Evolutionary conservation across 495 filamentous ascomycete species (phyloP).

Genomic region (Penicillium silybi): DNA sequence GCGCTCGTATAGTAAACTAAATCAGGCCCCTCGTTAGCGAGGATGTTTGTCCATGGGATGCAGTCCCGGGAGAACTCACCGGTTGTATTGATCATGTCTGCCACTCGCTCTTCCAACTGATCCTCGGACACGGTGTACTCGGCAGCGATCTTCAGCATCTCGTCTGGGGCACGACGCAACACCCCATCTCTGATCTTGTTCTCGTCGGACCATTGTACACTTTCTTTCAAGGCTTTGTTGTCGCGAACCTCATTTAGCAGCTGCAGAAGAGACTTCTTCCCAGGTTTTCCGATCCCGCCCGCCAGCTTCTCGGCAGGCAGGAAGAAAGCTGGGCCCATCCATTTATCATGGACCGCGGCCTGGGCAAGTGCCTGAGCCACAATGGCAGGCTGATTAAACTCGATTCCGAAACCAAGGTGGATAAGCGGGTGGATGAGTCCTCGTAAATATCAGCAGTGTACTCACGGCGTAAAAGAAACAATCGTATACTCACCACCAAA

Average conservation of each 20-base stretch:
- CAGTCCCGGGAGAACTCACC: slow-evolving; percentile 31
- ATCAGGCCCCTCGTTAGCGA: not conserved
- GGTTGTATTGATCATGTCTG: slow-evolving; percentile 70
- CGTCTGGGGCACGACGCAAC: slow-evolving; percentile 54
- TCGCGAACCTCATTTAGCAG: slow-evolving; percentile 56
- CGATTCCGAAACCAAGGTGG: slow-evolving; percentile 78
- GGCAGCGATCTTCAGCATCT: slow-evolving; percentile 57
- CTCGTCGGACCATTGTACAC: slow-evolving; percentile 48
- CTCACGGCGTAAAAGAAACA: too few relatives aligned
- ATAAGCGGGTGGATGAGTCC: slow-evolving; percentile 80
- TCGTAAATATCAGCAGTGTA: slow-evolving; percentile 12
- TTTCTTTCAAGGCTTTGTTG: slow-evolving; percentile 50
- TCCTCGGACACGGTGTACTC: slow-evolving; percentile 57
- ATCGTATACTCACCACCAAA: slow-evolving; percentile 43
- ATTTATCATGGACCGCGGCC: slow-evolving; percentile 57
- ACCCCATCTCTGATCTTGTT: slow-evolving; percentile 68
- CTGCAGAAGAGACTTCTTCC: slow-evolving; percentile 49
- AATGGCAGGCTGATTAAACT: slow-evolving; percentile 76
- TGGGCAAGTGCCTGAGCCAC: slow-evolving; percentile 78
- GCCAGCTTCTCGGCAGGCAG: slow-evolving; percentile 51
- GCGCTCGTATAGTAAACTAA: slow-evolving; percentile 57
- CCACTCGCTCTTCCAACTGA: slow-evolving; percentile 61
- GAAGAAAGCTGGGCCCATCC: slow-evolving; percentile 47
- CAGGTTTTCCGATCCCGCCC: slow-evolving; percentile 20
- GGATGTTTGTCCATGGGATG: not conserved